phyloP scores from a whole-genome alignment of 768 basidiomycete species.

The Paxillus involutus region DNA sequence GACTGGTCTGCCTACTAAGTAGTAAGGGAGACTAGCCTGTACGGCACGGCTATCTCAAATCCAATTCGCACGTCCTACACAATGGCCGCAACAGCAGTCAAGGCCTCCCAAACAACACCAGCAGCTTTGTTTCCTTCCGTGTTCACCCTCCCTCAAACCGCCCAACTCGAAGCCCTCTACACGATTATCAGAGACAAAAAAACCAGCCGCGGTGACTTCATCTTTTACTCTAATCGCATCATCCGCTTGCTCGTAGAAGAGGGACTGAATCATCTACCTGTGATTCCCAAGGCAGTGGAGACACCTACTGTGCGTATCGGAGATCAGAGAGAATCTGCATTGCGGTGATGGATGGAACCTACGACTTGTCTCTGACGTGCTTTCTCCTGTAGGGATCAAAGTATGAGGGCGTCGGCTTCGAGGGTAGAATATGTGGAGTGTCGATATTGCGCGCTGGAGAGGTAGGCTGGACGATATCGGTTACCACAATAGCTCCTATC shows the following conservation, averaged over 20 bases:
- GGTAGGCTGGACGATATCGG: constrained; percentile 39
- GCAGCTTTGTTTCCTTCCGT: constrained; percentile 71
- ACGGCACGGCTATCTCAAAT: not conserved
- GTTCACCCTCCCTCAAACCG: constrained; percentile 85
- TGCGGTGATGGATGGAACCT: not conserved
- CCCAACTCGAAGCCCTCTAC: constrained; percentile 92
- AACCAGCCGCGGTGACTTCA: constrained; percentile 89
- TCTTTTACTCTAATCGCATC: constrained; percentile 94
- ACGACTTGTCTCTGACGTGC: not conserved
- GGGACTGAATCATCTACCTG: constrained; percentile 85
- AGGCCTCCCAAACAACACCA: constrained; percentile 35
- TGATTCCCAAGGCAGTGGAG: constrained; percentile 72
- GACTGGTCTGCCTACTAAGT: too few species aligned
- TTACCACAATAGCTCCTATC: not conserved
- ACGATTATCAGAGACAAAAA: constrained; percentile 91
- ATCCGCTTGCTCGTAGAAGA: constrained; percentile 81
- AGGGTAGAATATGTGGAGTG: constrained; percentile 95
- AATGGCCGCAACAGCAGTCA: constrained; percentile 12
- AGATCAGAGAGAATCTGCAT: not conserved
- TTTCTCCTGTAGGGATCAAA: constrained; percentile 55
- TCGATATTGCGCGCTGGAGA: constrained; percentile 94
- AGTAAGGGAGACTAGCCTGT: too few species aligned
- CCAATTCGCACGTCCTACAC: not conserved
- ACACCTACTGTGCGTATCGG: constrained; percentile 73
- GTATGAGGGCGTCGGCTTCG: constrained; percentile 92